phyloP scores from a whole-genome alignment of 441 rosid genomes.

The Rhodomyrtus psidioides region DNA sequence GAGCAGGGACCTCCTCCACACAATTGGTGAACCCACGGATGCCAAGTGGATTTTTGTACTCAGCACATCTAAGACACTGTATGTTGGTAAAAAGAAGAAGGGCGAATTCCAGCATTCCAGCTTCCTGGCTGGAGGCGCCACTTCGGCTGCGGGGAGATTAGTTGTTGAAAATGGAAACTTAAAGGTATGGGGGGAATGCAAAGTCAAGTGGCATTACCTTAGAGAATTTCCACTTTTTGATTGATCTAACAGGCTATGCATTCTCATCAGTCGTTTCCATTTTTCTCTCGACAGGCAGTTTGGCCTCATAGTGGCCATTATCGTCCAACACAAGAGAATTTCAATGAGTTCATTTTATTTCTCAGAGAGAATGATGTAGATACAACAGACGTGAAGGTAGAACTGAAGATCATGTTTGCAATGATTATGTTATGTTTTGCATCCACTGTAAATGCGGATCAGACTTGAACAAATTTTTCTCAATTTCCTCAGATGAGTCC shows the following conservation, averaged over 20 bases:
- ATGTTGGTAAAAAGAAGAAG: conserved; percentile 75
- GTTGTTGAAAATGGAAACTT: conserved; percentile 59
- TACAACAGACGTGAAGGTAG: conserved; percentile 1
- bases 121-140: conserved; percentile 97
- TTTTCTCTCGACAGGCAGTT: background rate
- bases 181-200: conserved; percentile 33
- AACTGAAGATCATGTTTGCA: background rate
- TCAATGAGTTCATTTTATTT: conserved; percentile 1
- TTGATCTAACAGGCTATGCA: background rate
- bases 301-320: conserved; percentile 16
- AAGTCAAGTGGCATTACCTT: background rate
- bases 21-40: conserved; percentile 41
- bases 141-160: conserved; percentile 82
- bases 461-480: background rate
- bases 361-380: conserved; percentile 7
- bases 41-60: conserved; percentile 95
- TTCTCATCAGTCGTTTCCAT: background rate
- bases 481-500: background rate
- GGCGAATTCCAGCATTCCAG: conserved; percentile 95
- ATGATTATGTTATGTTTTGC: background rate
- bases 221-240: background rate
- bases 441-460: background rate
- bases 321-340: conserved; percentile 10
- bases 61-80: conserved; percentile 68
- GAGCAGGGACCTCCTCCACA: conserved; percentile 49